Evolutionary conservation across 2,329 filamentous ascomycete species (phyloP), one percentile per base, ranked within the genome.

Genomic region (Penicillium sp.): DNA sequence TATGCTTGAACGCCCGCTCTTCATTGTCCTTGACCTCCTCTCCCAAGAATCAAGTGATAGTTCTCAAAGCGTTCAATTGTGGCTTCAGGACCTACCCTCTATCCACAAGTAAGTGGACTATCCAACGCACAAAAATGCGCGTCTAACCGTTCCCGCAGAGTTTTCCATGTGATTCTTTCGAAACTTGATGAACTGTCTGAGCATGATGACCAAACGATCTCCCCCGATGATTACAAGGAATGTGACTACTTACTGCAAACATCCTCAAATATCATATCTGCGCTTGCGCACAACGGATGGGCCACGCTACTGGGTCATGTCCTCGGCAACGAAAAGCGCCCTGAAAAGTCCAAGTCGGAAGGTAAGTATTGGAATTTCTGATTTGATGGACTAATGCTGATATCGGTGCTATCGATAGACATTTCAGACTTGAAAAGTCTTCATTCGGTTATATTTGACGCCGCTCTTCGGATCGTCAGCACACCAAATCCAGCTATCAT

Each of bases 11-110:
- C 82, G 89, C 41, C 92, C 92, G 1, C 70, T 95, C 14, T 86
- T 96, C 55, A 72, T 95, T 10, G 78, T 95, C 55, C 75, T 97
- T 22, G 92, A 97, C 68, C 80, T 85, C 1, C 75, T 97, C 1
- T 72, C 81, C 14, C 85, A 91, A 50, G 84, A 89, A 52, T 78
- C 81, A 16, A 86, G 83, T 2, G 87, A 91, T 59, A 74, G 87
- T 12, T 89, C 86, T 54, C 86, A 89, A 70, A 86, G 87, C 22
- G 82, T 89, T 33, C 86, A 86, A 60, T 83, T 81, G 41, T 96
- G 92, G 91, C 76, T 97, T 3, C 86, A 87, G 39, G 70, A 73
- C 38, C 50, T 71, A 9, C 71, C 78, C 12, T 80, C 74, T 34
- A 69, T 83, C 27, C 74, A 77, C 46, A 75, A 64, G 72, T 74